Conservation (phyloP, 2,329 filamentous ascomycete species). For the Exophiala aquamarina region DNA sequence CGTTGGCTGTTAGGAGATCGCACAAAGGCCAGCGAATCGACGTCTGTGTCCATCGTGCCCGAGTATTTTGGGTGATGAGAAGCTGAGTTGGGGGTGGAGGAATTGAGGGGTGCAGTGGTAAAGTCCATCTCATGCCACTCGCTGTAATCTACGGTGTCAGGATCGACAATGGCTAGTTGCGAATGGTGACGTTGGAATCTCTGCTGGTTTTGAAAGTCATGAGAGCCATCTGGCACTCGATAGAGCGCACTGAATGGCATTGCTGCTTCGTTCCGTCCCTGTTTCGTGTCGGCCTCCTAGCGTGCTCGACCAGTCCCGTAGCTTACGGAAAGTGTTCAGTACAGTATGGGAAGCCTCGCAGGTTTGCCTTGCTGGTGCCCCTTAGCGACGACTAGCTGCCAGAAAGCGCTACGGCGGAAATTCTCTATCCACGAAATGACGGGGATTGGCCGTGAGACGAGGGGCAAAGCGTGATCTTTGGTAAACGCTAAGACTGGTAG, state of each 20-base stretch:
- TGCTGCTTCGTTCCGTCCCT: slow-evolving; percentile 2
- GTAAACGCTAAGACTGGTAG: too few relatives aligned
- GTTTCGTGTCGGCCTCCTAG: too few relatives aligned
- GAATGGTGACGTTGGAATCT: slow-evolving; percentile 19
- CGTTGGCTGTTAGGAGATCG: slow-evolving; percentile 18
- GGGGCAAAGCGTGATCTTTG: too few relatives aligned
- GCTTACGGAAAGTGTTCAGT: too few relatives aligned
- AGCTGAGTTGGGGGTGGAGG: slow-evolving; percentile 9
- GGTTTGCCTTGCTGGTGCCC: too few relatives aligned
- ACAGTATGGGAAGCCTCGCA: too few relatives aligned
- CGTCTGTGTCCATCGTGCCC: slow-evolving; percentile 22
- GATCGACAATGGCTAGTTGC: slow-evolving; percentile 23
- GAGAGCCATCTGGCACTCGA: slow-evolving; percentile 19
- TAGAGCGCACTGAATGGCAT: slow-evolving; percentile 22
- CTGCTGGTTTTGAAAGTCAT: slow-evolving; percentile 23
- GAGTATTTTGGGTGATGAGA: slow-evolving; percentile 20
- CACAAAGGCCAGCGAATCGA: slow-evolving; percentile 18
- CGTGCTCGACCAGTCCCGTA: too few relatives aligned
- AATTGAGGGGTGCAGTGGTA: slow-evolving; percentile 19
- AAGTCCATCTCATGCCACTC: slow-evolving; percentile 29
- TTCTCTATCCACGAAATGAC: neutral
- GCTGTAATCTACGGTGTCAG: slow-evolving; percentile 23
- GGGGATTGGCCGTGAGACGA: too few relatives aligned
- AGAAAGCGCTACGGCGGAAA: too few relatives aligned
- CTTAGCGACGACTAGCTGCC: too few relatives aligned